Evolutionary conservation across 148 eudicot genomes (phyloP), one percentile per base, ranked within the genome.

Genomic region (Cornus florida): DNA sequence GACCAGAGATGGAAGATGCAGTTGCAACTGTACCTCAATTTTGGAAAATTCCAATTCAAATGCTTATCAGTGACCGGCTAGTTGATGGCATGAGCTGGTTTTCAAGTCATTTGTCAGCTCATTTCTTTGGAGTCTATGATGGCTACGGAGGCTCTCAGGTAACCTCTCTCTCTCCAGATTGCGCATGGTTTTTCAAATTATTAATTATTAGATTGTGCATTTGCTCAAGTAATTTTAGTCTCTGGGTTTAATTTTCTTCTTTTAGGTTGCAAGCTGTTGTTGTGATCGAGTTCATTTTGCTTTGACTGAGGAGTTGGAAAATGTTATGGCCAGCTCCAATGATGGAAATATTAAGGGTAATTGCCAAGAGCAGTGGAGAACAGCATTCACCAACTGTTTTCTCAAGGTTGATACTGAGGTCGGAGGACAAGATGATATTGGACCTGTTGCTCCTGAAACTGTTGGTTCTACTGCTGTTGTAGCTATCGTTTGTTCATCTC

Each of bases 1-100:
- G 92, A 73, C 88, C 90, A 17, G 92, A 89, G 77, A 89, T 89
- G 92, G 92, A 89, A 76, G 92, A 89, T 78, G 88, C 92, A n/a
- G 67, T 87, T 80, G 83, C 88, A 22, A 75, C 83, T 28, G 73
- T 89, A 23, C 92, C 92, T 28, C 75, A 80, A 41, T 82, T 87
- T n/a, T 68, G 85, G 83, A 85, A 82, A 74, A 71, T 89, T 74
- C 92, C 92, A 41, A 84, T 83, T 38, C 81, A 80, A 68, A 79
- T 89, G 92, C 74, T 89, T 6, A 85, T 81, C 59, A 88, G 92
- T 67, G 88, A 89, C 70, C 83, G 78, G 10, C 74, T 53, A 7
- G 66, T 73, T 73, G 86, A 85, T 80, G 86, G 86, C 28, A 11
- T 74, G 64, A 70, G 71, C 75, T 75, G 76, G 70, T 69, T 78